Percentiles rank a stretch among this genome's conserved stretches.
Evolutionary conservation across 345 rosid species (phyloP).

Genomic region (Cardamine resedifolia): DNA sequence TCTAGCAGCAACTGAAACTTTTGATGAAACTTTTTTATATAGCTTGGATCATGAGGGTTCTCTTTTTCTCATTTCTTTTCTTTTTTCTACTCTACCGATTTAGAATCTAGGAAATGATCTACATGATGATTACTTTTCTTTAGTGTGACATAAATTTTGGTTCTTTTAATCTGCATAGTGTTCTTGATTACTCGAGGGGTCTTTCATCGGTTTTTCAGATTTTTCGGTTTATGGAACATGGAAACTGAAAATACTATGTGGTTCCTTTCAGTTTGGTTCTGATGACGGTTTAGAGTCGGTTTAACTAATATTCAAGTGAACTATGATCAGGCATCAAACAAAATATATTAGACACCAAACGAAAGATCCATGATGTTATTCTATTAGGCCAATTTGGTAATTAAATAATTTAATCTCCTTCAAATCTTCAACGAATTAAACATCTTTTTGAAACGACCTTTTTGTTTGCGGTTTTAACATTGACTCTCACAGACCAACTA

Average conservation of each 20-base stretch:
- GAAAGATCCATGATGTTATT: neutral
- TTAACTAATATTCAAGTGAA: neutral
- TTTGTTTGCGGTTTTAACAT: neutral
- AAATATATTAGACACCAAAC: neutral
- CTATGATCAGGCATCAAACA: neutral
- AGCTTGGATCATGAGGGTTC: slow-evolving; percentile 1
- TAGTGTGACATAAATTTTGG: slow-evolving; percentile 12
- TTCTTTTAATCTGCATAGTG: neutral
- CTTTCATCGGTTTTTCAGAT: neutral
- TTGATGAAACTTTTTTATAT: neutral
- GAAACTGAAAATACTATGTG: neutral
- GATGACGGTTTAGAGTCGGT: neutral
- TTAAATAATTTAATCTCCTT: neutral
- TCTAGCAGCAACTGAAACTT: slow-evolving; percentile 27
- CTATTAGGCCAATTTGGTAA: neutral
- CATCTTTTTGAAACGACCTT: neutral
- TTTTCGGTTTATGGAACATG: neutral
- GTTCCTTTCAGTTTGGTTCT: neutral
- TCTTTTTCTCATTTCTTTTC: neutral
- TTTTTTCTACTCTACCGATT: neutral
- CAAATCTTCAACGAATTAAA: neutral
- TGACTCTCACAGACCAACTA: slow-evolving; percentile 6
- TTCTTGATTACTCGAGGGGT: neutral
- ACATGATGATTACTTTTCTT: slow-evolving; percentile 4
- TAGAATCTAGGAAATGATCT: slow-evolving; percentile 9